Evolutionary conservation across 371 early-diverging fungal genomes (phyloP), one percentile per base, ranked within the genome.

Genomic region (Homolaphlyctis polyrhiza): DNA sequence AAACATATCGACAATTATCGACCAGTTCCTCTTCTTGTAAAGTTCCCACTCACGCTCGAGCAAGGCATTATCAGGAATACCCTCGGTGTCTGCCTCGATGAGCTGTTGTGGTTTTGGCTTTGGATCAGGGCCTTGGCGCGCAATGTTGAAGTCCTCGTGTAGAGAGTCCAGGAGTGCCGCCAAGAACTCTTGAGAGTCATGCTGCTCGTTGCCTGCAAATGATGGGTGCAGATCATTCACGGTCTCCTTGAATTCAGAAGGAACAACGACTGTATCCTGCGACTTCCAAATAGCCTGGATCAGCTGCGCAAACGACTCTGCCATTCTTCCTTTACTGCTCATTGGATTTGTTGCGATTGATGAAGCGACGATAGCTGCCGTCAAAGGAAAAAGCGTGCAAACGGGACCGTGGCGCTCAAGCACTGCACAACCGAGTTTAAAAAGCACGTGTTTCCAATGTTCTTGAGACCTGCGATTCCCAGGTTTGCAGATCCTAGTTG

Each of bases 341-440:
- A 96, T 65, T 1, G 87, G 85, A 70, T 96, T n/a, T 95, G 1
- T 61, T 67, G 30, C 81, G 70, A 71, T 93, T 93, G 61, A 94
- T 78, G 60, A 89, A 83, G 1, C 75, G 73, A 52, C 75, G 85
- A 69, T 84, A 94, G 34, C 77, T 81, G 29, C 91, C 91, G 62
- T 84, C 70, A 45, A n/a, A 87, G 66, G 66, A 91, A 96, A 71
- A 89, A 96, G 28, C 90, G 79, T 1, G 93, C 82, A 30, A 97
- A 77, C 16, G 94, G 94, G 35, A 85, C 75, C 1, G 95, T 94
- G 6, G 89, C 91, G 48, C 87, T 88, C 52, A 99, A 65, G 68
- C 97, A 97, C 72, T 99, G 99, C 29, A 99, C 74, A 27, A 90
- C 86, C 2, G 95, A 91, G 75, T 97, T 99, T 94, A 98, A 94